These are phyloP conservation scores for Acaromyces ingoldii DNA, from an alignment of 1,284 basidiomycete genomes.

Conservation along the genomic window DNA sequence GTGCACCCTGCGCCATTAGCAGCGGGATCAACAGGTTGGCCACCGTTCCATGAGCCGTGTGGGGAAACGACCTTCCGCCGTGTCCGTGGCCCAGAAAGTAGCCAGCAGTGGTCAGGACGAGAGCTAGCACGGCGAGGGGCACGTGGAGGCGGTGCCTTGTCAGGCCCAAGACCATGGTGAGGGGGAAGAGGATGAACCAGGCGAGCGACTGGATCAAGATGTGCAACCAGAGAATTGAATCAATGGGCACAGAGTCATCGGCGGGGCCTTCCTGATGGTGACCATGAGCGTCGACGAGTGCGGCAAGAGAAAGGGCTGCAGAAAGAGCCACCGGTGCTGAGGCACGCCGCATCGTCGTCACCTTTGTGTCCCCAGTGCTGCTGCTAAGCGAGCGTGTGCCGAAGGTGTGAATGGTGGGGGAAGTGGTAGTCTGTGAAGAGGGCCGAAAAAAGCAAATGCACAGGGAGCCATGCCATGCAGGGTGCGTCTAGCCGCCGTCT, in stretches of 20 bases:
- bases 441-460: no score
- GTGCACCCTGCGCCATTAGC: slow-evolving; percentile 58
- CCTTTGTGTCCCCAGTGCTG: no score
- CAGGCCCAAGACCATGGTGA: slow-evolving; percentile 48
- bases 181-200: slow-evolving; percentile 44
- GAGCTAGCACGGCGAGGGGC: slow-evolving; percentile 32
- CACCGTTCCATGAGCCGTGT: slow-evolving; percentile 45
- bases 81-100: slow-evolving; percentile 45
- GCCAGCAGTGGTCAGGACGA: slow-evolving; percentile 35
- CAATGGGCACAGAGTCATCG: slow-evolving; percentile 39
- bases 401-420: no score
- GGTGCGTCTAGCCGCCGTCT: no score
- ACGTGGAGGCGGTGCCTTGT: slow-evolving; percentile 46
- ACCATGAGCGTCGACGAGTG: slow-evolving; percentile 23
- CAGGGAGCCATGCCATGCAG: no score
- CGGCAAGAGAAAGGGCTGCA: not conserved
- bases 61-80: slow-evolving; percentile 40
- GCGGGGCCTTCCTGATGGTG: slow-evolving; percentile 29
- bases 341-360: no score
- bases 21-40: slow-evolving; percentile 38
- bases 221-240: slow-evolving; percentile 45
- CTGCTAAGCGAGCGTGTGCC: no score
- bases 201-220: slow-evolving; percentile 35
- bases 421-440: no score
- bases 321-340: no score